Evolutionary conservation across 2,329 filamentous ascomycete species (phyloP), one percentile per base, ranked within the genome.

Genomic region (Tolypocladium tropicale): DNA sequence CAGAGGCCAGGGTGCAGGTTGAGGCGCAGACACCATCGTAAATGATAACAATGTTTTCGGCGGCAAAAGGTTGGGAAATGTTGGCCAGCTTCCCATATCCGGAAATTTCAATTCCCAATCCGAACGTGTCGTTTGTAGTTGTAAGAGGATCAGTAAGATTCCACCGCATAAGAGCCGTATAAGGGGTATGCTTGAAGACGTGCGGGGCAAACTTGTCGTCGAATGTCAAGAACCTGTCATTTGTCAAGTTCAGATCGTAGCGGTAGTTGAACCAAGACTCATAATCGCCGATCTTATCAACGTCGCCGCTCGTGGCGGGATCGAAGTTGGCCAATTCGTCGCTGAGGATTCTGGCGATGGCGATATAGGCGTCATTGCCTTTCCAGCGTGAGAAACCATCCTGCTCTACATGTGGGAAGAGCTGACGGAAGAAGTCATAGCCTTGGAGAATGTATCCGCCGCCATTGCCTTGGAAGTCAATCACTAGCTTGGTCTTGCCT

Each of bases 401-500:
- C 25, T 58, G 51, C 39, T 51, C 32, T 53, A 79, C 74, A 4
- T 54, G n/a, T 3, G 65, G 65, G 56, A 81, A 79, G 0, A 84
- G 71, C 65, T 79, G 70, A 54, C 80, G 79, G 70, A 85, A 85
- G 30, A 86, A 73, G 63, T 85, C 82, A 60, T 82, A 83, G 18
- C 80, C 83, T n/a, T 79, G 75, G 9, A 83, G 65, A 49, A 85
- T 78, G 16, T 74, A 76, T 28, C 83, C 83, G 46, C 83, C 83
- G 2, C 76, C 78, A 60, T 86, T 86, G 51, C 34, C 56, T 46
- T 63, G 61, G 33, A 62, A 54, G 50, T 63, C 61, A 33, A 86
- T 71, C 12, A 86, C 77, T 0, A 86, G 75, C 65, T 81, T 82
- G 50, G 75, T 82, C 69, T 83, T 84, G 56, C 77, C 78, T 1